A percentile compares a stretch with the other conserved stretches of the same genome.
Conservation (phyloP, 2,329 filamentous ascomycete genomes). For the Apiospora arundinis region DNA sequence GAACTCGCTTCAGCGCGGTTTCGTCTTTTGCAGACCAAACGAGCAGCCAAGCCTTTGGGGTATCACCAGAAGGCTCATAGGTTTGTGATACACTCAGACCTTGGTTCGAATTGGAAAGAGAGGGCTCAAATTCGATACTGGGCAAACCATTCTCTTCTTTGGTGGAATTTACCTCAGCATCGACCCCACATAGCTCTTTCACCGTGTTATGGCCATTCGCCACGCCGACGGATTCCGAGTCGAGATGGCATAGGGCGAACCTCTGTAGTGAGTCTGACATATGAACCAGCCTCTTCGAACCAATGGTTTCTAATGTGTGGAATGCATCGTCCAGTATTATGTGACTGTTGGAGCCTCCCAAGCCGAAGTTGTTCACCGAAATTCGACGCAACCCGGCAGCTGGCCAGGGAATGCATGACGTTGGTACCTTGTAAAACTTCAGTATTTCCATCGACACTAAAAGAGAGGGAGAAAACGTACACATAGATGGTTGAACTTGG, state of each 20-base stretch:
- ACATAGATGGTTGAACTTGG: neutral
- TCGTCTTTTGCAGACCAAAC: conserved; percentile 23
- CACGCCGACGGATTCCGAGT: neutral
- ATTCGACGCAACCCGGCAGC: conserved; percentile 30
- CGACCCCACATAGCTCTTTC: neutral
- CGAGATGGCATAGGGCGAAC: neutral
- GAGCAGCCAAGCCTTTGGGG: conserved; percentile 15
- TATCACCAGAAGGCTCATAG: neutral
- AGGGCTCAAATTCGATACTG: neutral
- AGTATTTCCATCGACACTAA: neutral
- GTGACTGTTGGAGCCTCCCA: conserved; percentile 37
- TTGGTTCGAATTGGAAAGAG: neutral
- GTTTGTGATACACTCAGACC: neutral
- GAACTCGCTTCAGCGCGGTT: conserved; percentile 17
- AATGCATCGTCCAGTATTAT: conserved; percentile 14
- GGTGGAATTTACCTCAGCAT: neutral
- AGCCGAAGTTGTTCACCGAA: conserved; percentile 43
- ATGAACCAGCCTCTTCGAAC: neutral
- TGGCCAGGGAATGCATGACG: conserved; percentile 30
- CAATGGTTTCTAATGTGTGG: neutral
- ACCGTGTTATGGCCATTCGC: neutral
- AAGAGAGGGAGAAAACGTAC: neutral
- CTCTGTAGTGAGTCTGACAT: neutral
- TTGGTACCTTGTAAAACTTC: conserved; percentile 15
- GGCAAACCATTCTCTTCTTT: neutral